These are phyloP conservation scores for Nyctanthes arbortristis DNA, from an alignment of 257 asterid genomes.

Conservation along the genomic window DNA sequence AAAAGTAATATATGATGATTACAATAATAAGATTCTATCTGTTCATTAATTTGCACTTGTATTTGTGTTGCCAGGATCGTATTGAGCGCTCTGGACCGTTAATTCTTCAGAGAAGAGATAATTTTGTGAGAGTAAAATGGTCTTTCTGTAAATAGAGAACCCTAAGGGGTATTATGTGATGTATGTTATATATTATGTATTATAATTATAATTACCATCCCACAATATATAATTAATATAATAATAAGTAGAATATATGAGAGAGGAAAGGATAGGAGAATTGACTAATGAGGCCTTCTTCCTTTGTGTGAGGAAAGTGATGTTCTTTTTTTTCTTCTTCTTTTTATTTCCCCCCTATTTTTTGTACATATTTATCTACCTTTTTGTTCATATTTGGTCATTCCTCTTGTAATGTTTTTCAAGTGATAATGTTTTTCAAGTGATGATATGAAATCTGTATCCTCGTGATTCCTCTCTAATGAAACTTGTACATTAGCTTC, in stretches of 20 bases:
- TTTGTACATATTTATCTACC: not conserved
- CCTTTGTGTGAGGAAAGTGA: conserved; percentile 19
- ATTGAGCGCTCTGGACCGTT: conserved; percentile 64
- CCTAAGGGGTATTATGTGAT: conserved; percentile 2
- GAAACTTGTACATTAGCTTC: too few relatives aligned
- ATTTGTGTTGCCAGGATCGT: conserved; percentile 51
- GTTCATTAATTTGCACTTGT: not conserved
- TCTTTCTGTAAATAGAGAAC: conserved; percentile 19
- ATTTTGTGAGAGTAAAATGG: conserved; percentile 13
- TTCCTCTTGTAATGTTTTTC: too few relatives aligned
- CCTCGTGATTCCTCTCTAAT: too few relatives aligned
- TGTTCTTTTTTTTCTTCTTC: not conserved
- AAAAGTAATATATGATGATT: too few relatives aligned
- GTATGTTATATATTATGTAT: not conserved
- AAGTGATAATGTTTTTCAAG: too few relatives aligned
- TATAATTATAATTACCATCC: too few relatives aligned
- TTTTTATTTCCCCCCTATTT: not conserved
- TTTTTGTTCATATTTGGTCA: not conserved
- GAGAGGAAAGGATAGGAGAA: conserved; percentile 15
- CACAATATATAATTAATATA: not conserved
- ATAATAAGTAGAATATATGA: not conserved
- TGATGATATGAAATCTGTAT: too few relatives aligned
- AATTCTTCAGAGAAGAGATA: conserved; percentile 26
- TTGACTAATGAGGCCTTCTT: conserved; percentile 20
- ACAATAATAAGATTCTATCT: too few relatives aligned